A percentile compares a stretch with the other conserved stretches of the same genome.
These are phyloP conservation scores for Chaetoceros tenuissimus DNA, from an alignment of 108 stramenopile genomes.

Conservation along the genomic window DNA sequence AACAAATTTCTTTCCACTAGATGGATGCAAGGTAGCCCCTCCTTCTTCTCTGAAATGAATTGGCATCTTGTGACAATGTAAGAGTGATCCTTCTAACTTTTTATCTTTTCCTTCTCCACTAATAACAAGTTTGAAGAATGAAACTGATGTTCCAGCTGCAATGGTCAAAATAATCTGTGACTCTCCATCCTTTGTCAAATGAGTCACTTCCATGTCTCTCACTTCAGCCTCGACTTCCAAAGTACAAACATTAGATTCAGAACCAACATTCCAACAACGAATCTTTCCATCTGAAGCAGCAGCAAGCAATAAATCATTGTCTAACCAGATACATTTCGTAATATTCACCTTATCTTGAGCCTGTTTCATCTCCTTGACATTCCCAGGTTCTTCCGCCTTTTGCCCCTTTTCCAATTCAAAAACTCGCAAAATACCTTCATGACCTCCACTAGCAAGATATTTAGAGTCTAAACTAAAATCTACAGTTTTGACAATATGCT, in stretches of 20 bases:
- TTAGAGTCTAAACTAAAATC: constrained; percentile 81
- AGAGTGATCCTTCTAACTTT: constrained; percentile 21
- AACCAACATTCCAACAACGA: constrained; percentile 49
- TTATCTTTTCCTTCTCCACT: constrained; percentile 8
- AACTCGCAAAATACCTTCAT: constrained; percentile 86
- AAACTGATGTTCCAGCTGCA: constrained; percentile 79
- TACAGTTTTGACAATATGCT: constrained; percentile 94
- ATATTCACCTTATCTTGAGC: constrained; percentile 38
- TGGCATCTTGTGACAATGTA: constrained; percentile 61
- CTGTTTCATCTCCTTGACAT: not conserved
- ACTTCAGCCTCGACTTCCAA: constrained; percentile 57
- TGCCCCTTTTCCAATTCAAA: constrained; percentile 48
- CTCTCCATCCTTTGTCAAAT: constrained; percentile 18
- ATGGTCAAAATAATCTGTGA: constrained; percentile 69
- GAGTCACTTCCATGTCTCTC: constrained; percentile 82
- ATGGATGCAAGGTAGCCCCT: constrained; percentile 86
- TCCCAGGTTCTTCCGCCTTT: constrained; percentile 2
- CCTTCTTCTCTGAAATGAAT: constrained; percentile 95
- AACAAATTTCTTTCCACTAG: constrained; percentile 74
- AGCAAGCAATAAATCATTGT: constrained; percentile 34
- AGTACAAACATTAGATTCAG: constrained; percentile 23
- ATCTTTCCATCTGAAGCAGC: constrained; percentile 64
- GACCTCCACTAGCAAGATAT: constrained; percentile 86
- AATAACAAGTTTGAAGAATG: constrained; percentile 59
- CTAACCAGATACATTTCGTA: constrained; percentile 59